Evolutionary conservation across 2,329 filamentous ascomycete species (phyloP).

Genomic region (Paracamarosporium sp.): DNA sequence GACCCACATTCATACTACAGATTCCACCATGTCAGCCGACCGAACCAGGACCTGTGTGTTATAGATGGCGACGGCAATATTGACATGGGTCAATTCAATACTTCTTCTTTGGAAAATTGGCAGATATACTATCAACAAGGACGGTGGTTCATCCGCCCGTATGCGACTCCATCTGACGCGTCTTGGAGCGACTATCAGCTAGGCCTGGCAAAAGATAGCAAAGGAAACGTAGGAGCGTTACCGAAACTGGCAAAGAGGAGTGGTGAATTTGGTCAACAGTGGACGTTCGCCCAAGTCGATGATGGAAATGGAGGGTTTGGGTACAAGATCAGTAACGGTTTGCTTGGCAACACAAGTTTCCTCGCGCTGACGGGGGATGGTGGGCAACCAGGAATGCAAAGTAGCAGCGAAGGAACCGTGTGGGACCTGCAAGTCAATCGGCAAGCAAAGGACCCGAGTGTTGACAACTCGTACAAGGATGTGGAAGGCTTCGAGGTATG

Average conservation of each 20-base stretch:
- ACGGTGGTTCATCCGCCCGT: conserved; percentile 30
- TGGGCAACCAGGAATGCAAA: conserved; percentile 14
- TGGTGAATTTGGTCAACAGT: conserved; percentile 20
- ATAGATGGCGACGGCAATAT: conserved; percentile 11
- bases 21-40: conserved; percentile 10
- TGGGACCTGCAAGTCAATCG: conserved; percentile 21
- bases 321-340: conserved; percentile 16
- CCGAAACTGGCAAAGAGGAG: conserved; percentile 12
- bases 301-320: conserved; percentile 5
- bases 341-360: conserved; percentile 12
- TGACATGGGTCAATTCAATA: conserved; percentile 12
- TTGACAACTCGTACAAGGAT: background rate
- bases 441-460: conserved; percentile 6
- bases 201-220: conserved; percentile 8
- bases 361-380: conserved; percentile 2
- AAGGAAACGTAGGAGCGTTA: background rate
- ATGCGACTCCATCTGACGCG: conserved; percentile 13
- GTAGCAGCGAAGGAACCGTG: conserved; percentile 2
- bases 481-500: conserved; percentile 3
- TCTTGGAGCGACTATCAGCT: conserved; percentile 15
- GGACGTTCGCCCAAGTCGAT: conserved; percentile 11
- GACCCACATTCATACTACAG: conserved; percentile 15
- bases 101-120: conserved; percentile 27
- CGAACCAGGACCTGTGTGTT: conserved; percentile 3
- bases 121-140: conserved; percentile 25